These are phyloP conservation scores for Kalaharituber pfeilii DNA, from an alignment of 2,329 filamentous ascomycete genomes.

Conservation along the genomic window DNA sequence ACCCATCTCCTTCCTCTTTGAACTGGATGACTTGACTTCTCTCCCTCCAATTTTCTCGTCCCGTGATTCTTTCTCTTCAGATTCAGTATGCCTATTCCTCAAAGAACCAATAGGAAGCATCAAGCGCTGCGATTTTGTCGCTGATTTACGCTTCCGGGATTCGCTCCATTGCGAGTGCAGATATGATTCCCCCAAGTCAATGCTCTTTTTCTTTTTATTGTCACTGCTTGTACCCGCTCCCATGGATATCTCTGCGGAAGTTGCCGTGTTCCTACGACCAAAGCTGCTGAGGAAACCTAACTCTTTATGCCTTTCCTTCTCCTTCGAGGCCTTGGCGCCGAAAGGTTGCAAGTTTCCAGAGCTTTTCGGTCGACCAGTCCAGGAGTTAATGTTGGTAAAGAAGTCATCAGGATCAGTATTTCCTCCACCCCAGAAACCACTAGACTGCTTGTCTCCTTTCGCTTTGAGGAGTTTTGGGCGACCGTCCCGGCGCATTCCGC, in stretches of 20 bases:
- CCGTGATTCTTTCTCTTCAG: neutral
- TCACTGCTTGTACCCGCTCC: neutral
- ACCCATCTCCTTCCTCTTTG: neutral
- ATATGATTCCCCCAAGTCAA: neutral
- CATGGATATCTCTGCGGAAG: neutral
- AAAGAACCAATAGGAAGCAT: neutral
- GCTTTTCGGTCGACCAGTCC: neutral
- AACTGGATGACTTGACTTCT: neutral
- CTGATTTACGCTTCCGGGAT: neutral
- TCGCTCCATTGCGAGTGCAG: neutral
- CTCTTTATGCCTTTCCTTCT: neutral
- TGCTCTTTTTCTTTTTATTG: neutral
- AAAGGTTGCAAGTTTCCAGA: neutral
- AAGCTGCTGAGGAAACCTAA: neutral
- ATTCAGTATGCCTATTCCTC: neutral
- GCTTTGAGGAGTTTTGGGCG: neutral
- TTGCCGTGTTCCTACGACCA: neutral
- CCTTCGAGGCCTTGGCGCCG: neutral
- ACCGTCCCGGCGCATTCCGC: neutral
- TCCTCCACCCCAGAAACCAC: neutral
- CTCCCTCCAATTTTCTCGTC: neutral
- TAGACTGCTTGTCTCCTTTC: neutral
- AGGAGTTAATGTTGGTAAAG: neutral
- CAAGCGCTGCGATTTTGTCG: neutral
- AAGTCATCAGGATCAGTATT: neutral